These are phyloP conservation scores for Syzygium aqueum DNA, from an alignment of 345 rosid species.

Conservation along the genomic window DNA sequence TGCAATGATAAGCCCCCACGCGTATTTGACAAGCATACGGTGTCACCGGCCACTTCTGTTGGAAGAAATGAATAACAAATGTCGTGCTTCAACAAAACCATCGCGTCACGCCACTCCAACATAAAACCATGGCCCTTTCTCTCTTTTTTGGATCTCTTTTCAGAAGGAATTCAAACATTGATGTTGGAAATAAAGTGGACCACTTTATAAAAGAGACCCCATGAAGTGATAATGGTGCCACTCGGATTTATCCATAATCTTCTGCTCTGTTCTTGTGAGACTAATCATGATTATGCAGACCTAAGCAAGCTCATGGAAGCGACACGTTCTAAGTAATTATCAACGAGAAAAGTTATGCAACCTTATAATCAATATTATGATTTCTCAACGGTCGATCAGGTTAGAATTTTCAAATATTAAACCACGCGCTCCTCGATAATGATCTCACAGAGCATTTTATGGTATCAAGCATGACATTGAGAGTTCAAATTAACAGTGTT, in stretches of 20 bases:
- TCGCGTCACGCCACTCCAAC: neutral
- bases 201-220: neutral
- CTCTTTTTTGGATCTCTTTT: neutral
- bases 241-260: neutral
- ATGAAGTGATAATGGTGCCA: neutral
- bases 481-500: neutral
- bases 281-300: neutral
- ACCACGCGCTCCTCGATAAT: accelerated
- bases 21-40: neutral
- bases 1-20: neutral
- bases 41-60: no score
- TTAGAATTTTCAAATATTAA: neutral
- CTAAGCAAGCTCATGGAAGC: neutral
- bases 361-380: neutral
- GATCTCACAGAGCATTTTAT: neutral
- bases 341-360: neutral
- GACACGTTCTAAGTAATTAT: neutral
- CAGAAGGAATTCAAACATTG: neutral
- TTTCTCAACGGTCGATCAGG: neutral
- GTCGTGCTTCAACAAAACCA: neutral
- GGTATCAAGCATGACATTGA: neutral
- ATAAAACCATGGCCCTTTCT: neutral
- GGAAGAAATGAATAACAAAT: neutral
- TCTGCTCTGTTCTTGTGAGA: neutral
- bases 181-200: neutral